A percentile compares a stretch with the other conserved stretches of the same genome.
phyloP scores from a whole-genome alignment of 1,284 basidiomycete species.

The Hymenochaete sp. region DNA sequence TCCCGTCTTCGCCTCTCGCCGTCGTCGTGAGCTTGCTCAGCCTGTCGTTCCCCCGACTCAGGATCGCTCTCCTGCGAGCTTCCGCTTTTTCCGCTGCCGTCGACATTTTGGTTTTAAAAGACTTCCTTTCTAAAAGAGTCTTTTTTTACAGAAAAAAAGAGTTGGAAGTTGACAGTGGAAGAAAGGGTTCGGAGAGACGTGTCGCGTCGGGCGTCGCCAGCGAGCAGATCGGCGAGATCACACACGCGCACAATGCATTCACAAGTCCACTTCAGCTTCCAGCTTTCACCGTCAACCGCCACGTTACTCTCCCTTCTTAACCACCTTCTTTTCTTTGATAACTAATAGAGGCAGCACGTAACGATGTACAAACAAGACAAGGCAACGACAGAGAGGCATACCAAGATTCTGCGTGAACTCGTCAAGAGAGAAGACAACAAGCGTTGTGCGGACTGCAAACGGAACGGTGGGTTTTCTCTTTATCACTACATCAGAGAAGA shows the following conservation, averaged over 20 bases:
- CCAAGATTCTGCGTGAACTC: constrained; percentile 73
- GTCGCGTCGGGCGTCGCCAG: no score
- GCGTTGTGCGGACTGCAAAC: constrained; percentile 88
- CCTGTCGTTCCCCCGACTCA: constrained; percentile 58
- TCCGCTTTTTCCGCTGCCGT: constrained; percentile 55
- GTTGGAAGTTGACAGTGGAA: background rate
- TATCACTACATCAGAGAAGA: background rate
- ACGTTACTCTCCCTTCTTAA: no score
- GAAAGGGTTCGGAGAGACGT: no score
- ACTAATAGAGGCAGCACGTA: background rate
- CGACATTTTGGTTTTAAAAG: constrained; percentile 17
- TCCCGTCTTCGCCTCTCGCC: constrained; percentile 61
- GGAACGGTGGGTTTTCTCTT: constrained; percentile 57
- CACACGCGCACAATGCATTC: no score
- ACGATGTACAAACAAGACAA: constrained; percentile 72
- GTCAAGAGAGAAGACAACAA: constrained; percentile 90
- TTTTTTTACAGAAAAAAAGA: background rate
- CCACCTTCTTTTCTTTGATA: background rate
- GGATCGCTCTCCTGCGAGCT: constrained; percentile 65
- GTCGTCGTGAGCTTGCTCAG: constrained; percentile 67
- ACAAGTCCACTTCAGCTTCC: no score
- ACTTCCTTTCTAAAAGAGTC: background rate
- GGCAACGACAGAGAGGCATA: constrained; percentile 70
- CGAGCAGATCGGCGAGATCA: background rate
- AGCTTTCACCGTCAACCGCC: no score